Conservation (phyloP, 305 asterid species). For the Fraxinus angustifolia region DNA sequence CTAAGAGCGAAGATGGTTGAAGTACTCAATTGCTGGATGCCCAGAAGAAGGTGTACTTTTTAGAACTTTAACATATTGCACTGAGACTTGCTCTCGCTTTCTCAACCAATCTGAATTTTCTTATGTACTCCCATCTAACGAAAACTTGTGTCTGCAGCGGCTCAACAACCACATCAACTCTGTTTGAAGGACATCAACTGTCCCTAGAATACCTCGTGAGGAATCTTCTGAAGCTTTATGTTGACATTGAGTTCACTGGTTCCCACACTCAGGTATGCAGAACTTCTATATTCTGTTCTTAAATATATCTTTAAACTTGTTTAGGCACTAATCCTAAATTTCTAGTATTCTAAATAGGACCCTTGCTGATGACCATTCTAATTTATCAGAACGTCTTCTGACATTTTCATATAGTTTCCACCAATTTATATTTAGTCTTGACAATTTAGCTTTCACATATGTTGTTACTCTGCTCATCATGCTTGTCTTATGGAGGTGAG, state of each 20-base stretch:
- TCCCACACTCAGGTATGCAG: conserved; percentile 85
- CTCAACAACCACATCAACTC: conserved; percentile 72
- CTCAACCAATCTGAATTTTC: neutral
- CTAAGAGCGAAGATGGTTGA: conserved; percentile 98
- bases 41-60: conserved; percentile 66
- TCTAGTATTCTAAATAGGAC: neutral
- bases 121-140: conserved; percentile 4
- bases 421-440: neutral
- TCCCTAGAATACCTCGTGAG: conserved; percentile 83
- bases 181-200: conserved; percentile 87
- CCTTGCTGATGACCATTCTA: neutral
- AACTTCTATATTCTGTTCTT: neutral
- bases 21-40: conserved; percentile 98
- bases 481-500: neutral
- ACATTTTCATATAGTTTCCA: neutral
- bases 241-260: conserved; percentile 97
- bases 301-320: neutral
- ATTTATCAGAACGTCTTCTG: neutral
- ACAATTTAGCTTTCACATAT: neutral
- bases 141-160: conserved; percentile 46
- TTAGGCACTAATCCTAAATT: neutral
- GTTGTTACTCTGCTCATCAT: neutral
- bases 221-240: conserved; percentile 91
- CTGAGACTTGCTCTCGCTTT: neutral
- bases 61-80: neutral